Evolutionary conservation across 73 alveolate genomes (phyloP), one percentile per base, ranked within the genome.

Genomic region (Tetrahymena thermophila): DNA sequence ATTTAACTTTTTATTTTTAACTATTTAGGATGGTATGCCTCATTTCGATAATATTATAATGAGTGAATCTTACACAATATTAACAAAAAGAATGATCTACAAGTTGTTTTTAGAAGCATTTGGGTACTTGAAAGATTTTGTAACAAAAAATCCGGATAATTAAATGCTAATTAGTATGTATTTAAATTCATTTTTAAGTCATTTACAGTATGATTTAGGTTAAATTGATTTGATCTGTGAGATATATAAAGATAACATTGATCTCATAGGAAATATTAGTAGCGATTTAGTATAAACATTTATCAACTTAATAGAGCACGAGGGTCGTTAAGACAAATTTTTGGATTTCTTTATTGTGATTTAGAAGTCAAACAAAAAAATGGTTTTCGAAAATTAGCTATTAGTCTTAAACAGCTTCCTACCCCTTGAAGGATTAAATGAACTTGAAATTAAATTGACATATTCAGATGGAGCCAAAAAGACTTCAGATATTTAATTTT

Each of bases 211-310:
- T 34, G 96, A 95, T 56, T 94, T 96, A 21, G 97, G 96, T n/a
- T 96, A 96, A 94, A 95, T 96, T 19, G 96, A 96, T 37, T 96
- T 96, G 55, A 96, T 96, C 10, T 96, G 98, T 93, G 98, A 96
- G 85, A 96, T 96, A 35, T 96, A 93, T 84, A 96, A 43, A 71
- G 96, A 96, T 71, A 96, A 96, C 50, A 34, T 38, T 14, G 94
- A 93, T 14, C 43, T 96, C n/a, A 38, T 96, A 5, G 50, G 57
- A 10, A 93, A 93, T 28, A 96, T 84, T 31, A 95, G 56, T 93
- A 93, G 56, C 17, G 85, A 93, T 8, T 38, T 93, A 1, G 42
- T 96, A 9, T 55, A 94, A 38, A 95, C 57, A 56, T 96, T 96
- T 58, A 94, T 93, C 23, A 85, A 57, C n/a, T 35, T 94, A 35